phyloP scores from a whole-genome alignment of 768 basidiomycete species.

The Boletus barrowsii region DNA sequence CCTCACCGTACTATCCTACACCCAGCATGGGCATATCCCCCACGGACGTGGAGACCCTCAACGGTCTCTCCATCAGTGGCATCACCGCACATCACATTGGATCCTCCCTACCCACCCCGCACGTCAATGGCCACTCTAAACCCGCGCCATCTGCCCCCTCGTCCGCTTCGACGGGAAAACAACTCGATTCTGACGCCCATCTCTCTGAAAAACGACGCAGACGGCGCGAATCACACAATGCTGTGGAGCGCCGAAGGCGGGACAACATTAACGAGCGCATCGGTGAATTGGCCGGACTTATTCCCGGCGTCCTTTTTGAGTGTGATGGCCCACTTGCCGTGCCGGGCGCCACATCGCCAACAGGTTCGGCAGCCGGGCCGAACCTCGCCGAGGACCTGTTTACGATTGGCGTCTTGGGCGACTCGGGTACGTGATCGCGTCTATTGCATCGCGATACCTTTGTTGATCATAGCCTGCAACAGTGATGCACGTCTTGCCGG shows the following conservation, averaged over 20 bases:
- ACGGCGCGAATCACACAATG: conserved; percentile 85
- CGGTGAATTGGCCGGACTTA: conserved; percentile 80
- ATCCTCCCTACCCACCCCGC: conserved; percentile 14
- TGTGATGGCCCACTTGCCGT: conserved; percentile 34
- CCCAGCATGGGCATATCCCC: conserved; percentile 27
- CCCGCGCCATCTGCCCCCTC: not conserved
- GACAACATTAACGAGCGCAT: conserved; percentile 98
- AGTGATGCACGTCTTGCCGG: conserved; percentile 26
- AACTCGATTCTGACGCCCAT: conserved; percentile 34
- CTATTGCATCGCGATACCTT: not conserved
- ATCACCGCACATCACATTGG: conserved; percentile 22
- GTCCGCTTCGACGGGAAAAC: conserved; percentile 7
- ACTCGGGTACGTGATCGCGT: conserved; percentile 16
- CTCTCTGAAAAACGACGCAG: conserved; percentile 78
- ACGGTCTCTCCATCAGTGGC: conserved; percentile 14
- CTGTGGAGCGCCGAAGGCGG: conserved; percentile 80
- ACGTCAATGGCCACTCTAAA: conserved; percentile 15
- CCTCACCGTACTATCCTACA: conserved; percentile 28
- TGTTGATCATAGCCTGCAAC: not conserved
- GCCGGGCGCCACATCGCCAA: conserved; percentile 12
- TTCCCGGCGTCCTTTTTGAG: conserved; percentile 84
- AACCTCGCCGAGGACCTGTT: conserved; percentile 20
- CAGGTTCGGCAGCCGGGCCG: conserved; percentile 11
- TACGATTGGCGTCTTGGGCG: conserved; percentile 16
- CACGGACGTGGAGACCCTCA: conserved; percentile 25